Percentiles rank a stretch among this genome's conserved stretches.
Evolutionary conservation across 2,329 filamentous ascomycete genomes (phyloP).

Genomic region (Pseudogymnoascus verrucosus): DNA sequence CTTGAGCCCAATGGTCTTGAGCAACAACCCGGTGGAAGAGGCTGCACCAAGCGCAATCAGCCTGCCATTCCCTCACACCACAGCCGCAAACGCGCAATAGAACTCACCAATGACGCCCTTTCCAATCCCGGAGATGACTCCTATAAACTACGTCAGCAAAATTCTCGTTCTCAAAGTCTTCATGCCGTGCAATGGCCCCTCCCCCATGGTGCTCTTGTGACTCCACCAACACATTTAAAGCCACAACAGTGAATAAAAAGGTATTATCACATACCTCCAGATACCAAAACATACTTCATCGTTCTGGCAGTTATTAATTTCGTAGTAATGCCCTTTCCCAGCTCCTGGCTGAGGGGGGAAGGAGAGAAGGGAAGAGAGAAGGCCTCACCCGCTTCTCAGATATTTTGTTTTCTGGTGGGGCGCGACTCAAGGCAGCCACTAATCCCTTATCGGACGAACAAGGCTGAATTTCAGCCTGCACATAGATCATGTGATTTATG

Average conservation of each 20-base stretch:
- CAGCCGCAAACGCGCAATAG: conserved; percentile 9
- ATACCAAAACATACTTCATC: conserved; percentile 79
- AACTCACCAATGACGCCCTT: conserved; percentile 59
- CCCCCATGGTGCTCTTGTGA: not conserved
- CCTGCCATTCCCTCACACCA: conserved; percentile 6
- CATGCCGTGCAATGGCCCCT: not conserved
- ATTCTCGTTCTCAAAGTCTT: not conserved
- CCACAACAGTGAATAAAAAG: not conserved
- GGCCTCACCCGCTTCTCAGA: conserved; percentile 1
- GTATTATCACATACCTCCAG: conserved; percentile 49
- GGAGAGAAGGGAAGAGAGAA: not conserved
- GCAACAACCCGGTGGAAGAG: conserved; percentile 63
- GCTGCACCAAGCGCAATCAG: conserved; percentile 37
- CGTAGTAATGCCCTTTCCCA: conserved; percentile 1
- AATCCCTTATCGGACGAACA: conserved; percentile 3
- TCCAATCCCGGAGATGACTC: conserved; percentile 49
- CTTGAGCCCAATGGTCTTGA: conserved; percentile 74
- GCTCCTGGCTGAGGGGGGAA: conserved; percentile 3
- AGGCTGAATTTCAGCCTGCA: not conserved
- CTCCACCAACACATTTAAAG: not conserved
- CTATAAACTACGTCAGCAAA: conserved; percentile 22
- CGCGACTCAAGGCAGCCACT: conserved; percentile 7
- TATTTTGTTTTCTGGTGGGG: conserved; percentile 9
- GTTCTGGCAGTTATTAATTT: conserved; percentile 26
- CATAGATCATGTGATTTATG: not conserved